A percentile compares a stretch with the other conserved stretches of the same genome.
Evolutionary conservation across 148 eudicot species (phyloP).

Genomic region (Rhododendron ovatum): DNA sequence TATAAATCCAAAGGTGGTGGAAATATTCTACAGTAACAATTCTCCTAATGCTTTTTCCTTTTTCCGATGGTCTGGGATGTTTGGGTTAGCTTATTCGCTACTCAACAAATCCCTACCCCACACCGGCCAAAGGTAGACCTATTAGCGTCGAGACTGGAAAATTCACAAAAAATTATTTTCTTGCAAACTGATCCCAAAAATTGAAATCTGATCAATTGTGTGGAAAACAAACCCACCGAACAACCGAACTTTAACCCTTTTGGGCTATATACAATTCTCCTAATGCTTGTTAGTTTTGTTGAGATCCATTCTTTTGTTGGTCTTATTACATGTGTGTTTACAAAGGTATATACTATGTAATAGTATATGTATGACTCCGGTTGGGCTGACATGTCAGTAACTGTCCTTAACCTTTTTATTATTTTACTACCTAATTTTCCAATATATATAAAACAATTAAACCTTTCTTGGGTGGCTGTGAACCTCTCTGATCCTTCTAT

Average conservation of each 20-base stretch:
- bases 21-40: not conserved
- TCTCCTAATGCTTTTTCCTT: not conserved
- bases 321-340: not conserved
- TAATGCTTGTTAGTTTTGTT: not conserved
- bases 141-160: not conserved
- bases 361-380: slow-evolving; percentile 4
- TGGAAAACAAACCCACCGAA: not conserved
- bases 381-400: slow-evolving; percentile 39
- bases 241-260: not conserved
- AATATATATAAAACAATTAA: slow-evolving; percentile 13
- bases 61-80: too few species aligned
- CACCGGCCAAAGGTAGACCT: not conserved
- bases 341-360: too few species aligned
- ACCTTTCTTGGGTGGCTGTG: slow-evolving; percentile 17
- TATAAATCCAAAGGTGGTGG: not conserved
- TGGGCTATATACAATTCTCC: not conserved
- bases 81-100: not conserved
- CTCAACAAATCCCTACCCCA: not conserved
- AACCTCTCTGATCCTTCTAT: slow-evolving; percentile 18
- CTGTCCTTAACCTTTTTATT: slow-evolving; percentile 19
- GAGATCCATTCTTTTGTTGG: too few species aligned
- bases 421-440: slow-evolving; percentile 6
- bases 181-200: too few species aligned
- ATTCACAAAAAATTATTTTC: too few species aligned
- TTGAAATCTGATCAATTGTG: too few species aligned